Conservation (phyloP, 108 stramenopile genomes). For the Stephanodiscus triporus region DNA sequence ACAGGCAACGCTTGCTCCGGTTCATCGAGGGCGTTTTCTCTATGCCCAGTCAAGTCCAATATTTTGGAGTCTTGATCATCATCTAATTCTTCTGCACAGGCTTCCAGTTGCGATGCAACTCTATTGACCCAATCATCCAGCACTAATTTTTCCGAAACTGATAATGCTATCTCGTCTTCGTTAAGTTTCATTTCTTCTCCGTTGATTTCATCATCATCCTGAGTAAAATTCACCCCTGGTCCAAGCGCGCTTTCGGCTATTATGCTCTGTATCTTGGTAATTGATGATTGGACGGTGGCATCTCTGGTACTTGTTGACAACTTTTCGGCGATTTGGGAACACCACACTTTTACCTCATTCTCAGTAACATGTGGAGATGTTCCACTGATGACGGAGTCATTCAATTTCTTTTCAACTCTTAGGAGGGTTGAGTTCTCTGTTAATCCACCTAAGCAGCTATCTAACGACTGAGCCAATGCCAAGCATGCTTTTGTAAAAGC, state of each 20-base stretch:
- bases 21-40: neutral
- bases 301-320: constrained; percentile 5
- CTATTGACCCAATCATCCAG: constrained; percentile 32
- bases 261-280: constrained; percentile 27
- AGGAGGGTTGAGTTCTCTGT: constrained; percentile 13
- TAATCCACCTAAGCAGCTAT: constrained; percentile 29
- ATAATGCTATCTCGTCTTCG: constrained; percentile 18
- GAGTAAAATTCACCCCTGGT: neutral
- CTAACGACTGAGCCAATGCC: constrained; percentile 42
- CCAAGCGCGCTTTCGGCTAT: constrained; percentile 14
- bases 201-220: neutral
- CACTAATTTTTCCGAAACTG: constrained; percentile 12
- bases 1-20: neutral
- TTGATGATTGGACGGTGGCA: neutral
- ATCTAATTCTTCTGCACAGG: constrained; percentile 41
- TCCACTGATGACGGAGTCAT: neutral
- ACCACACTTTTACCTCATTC: constrained; percentile 24
- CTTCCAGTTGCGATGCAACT: constrained; percentile 33
- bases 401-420: constrained; percentile 3
- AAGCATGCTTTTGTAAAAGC: constrained; percentile 22
- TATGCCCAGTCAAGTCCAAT: constrained; percentile 4
- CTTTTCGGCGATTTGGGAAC: constrained; percentile 22
- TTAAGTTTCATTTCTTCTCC: constrained; percentile 29
- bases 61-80: neutral
- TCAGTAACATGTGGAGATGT: constrained; percentile 10